Conservation (phyloP, 1,284 basidiomycete species). For the Boletellus deceptivus region DNA sequence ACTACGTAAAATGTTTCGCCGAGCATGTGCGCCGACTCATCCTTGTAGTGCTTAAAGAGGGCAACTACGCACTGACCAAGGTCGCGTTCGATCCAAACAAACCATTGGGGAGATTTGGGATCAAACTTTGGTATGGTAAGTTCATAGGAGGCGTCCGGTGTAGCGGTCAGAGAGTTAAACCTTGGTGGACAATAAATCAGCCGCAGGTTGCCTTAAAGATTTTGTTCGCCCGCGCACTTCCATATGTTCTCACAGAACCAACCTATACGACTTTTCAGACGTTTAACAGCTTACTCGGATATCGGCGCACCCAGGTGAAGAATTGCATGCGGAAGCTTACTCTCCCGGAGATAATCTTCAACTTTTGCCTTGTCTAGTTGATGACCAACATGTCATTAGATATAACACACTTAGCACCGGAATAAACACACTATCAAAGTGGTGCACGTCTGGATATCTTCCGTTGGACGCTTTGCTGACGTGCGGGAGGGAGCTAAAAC, state of each 20-base stretch:
- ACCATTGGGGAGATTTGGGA: constrained; percentile 17
- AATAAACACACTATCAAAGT: constrained; percentile 22
- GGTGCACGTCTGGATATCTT: constrained; percentile 21
- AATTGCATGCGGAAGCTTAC: constrained; percentile 25
- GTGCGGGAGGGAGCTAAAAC: constrained; percentile 28
- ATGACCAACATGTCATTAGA: background rate
- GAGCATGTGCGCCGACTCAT: constrained; percentile 17
- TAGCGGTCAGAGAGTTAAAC: constrained; percentile 2
- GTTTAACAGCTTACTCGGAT: background rate
- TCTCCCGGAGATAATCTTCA: constrained; percentile 29
- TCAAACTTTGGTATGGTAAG: constrained; percentile 23
- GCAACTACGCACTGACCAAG: constrained; percentile 29
- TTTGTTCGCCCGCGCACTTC: constrained; percentile 17
- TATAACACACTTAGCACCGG: too few species aligned
- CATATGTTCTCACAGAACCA: constrained; percentile 34
- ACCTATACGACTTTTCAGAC: constrained; percentile 13
- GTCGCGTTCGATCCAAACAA: constrained; percentile 32
- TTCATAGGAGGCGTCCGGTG: constrained; percentile 16
- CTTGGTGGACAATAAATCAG: background rate
- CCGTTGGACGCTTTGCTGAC: constrained; percentile 22
- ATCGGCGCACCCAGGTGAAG: constrained; percentile 22
- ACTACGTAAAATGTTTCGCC: constrained; percentile 28
- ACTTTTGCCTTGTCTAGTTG: constrained; percentile 30
- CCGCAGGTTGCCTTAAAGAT: background rate
- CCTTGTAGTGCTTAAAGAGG: constrained; percentile 31